These are phyloP conservation scores for Saccharum spontaneum DNA, from an alignment of 176 grass and related monocot genomes.

Conservation along the genomic window DNA sequence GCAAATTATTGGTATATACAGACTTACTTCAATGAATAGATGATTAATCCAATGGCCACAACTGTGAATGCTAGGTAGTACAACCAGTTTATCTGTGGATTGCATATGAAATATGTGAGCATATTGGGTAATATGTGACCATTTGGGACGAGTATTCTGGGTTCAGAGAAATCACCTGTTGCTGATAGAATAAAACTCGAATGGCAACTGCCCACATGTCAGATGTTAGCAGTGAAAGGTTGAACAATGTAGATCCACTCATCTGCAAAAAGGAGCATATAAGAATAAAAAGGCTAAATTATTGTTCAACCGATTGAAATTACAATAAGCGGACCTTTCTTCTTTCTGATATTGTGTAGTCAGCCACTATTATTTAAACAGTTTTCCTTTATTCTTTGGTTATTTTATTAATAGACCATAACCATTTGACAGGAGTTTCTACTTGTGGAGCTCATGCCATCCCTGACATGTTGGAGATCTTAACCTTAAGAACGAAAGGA, in stretches of 20 bases:
- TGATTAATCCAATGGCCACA: slow-evolving; percentile 50
- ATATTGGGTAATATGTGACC: slow-evolving; percentile 20
- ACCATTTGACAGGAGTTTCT: slow-evolving; percentile 1
- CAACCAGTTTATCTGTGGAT: slow-evolving; percentile 50
- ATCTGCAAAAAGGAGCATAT: slow-evolving; percentile 43
- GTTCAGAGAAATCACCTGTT: slow-evolving; percentile 43
- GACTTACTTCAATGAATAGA: slow-evolving; percentile 56
- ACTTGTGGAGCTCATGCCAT: slow-evolving; percentile 2
- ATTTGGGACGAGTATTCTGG: background rate
- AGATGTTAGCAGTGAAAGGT: slow-evolving; percentile 63
- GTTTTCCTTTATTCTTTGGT: background rate
- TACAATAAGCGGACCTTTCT: background rate
- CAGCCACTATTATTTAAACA: background rate
- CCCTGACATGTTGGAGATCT: background rate
- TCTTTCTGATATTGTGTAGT: background rate
- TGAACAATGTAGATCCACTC: slow-evolving; percentile 62
- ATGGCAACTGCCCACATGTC: slow-evolving; percentile 67
- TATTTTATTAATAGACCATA: slow-evolving; percentile 11
- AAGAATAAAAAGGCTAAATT: slow-evolving; percentile 4
- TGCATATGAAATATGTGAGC: slow-evolving; percentile 27
- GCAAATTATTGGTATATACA: background rate
- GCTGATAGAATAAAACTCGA: slow-evolving; percentile 56
- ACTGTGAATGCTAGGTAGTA: slow-evolving; percentile 57
- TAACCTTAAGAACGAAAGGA: slow-evolving; percentile 65
- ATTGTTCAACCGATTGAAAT: slow-evolving; percentile 7